Percentiles rank a stretch among this genome's conserved stretches.
Evolutionary conservation across 495 filamentous ascomycete genomes (phyloP).

Genomic region (Podospora pseudopauciseta): DNA sequence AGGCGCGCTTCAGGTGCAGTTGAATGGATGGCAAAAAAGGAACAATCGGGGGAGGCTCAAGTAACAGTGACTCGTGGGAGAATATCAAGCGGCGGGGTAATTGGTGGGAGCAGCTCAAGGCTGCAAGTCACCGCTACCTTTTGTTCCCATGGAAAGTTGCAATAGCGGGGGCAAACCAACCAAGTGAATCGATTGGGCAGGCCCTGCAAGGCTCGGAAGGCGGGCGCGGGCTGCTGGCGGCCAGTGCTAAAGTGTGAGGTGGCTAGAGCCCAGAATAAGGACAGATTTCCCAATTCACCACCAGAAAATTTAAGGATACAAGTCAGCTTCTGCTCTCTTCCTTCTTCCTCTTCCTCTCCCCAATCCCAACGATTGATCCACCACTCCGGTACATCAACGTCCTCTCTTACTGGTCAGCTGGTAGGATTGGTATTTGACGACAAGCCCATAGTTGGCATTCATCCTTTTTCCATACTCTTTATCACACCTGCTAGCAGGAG

Average conservation of each 20-base stretch:
- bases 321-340: conserved; percentile 6
- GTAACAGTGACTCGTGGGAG: background rate
- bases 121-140: conserved; percentile 9
- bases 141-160: background rate
- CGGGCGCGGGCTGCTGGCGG: background rate
- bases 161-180: background rate
- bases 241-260: conserved; percentile 23
- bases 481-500: conserved; percentile 16
- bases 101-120: conserved; percentile 1
- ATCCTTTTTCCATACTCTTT: conserved; percentile 22
- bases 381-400: conserved; percentile 6
- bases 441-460: conserved; percentile 14
- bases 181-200: background rate
- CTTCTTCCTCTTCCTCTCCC: conserved; percentile 8
- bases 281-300: conserved; percentile 31
- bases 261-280: conserved; percentile 31
- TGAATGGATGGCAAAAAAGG: conserved; percentile 3
- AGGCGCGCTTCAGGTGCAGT: background rate
- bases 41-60: background rate
- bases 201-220: background rate
- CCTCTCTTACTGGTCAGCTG: conserved; percentile 4
- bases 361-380: conserved; percentile 10
- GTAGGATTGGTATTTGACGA: conserved; percentile 14
- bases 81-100: background rate
- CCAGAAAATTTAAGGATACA: conserved; percentile 17